phyloP scores from a whole-genome alignment of 78 protist genomes.

The Speleostelium caveatum region DNA sequence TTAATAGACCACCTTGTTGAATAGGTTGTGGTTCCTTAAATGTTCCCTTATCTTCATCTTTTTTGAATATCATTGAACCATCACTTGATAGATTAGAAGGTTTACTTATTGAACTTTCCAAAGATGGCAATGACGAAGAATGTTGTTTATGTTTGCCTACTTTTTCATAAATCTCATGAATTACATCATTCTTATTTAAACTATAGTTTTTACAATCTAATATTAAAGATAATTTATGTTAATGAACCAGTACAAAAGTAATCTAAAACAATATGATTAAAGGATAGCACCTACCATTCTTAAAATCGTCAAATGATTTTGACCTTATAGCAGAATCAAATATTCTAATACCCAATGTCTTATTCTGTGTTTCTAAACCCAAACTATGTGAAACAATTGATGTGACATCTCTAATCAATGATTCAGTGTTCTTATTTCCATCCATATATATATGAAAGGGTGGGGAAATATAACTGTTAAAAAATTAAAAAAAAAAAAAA shows the following conservation, averaged over 20 bases:
- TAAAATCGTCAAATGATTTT: conserved; percentile 7
- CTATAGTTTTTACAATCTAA: conserved; percentile 42
- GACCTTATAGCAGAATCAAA: conserved; percentile 23
- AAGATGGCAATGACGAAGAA: too few species aligned
- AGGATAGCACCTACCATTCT: conserved; percentile 3
- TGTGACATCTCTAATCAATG: background rate
- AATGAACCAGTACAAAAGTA: background rate
- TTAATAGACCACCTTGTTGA: conserved; percentile 4
- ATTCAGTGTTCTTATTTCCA: background rate
- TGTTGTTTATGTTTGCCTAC: background rate
- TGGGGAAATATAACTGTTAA: background rate
- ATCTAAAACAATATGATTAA: background rate
- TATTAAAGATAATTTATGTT: background rate
- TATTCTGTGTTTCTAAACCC: conserved; percentile 14
- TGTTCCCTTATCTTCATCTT: background rate
- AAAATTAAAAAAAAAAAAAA: background rate
- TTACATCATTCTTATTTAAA: conserved; percentile 21
- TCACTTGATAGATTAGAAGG: background rate
- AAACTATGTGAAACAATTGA: conserved; percentile 25
- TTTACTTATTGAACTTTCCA: background rate
- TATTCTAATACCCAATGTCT: conserved; percentile 30
- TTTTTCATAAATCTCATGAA: conserved; percentile 24
- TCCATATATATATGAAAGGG: background rate
- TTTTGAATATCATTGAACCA: conserved; percentile 23
- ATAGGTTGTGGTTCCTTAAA: background rate